Evolutionary conservation across 306 rosid genomes (phyloP).

Genomic region (Pterocarpus macrocarpus): DNA sequence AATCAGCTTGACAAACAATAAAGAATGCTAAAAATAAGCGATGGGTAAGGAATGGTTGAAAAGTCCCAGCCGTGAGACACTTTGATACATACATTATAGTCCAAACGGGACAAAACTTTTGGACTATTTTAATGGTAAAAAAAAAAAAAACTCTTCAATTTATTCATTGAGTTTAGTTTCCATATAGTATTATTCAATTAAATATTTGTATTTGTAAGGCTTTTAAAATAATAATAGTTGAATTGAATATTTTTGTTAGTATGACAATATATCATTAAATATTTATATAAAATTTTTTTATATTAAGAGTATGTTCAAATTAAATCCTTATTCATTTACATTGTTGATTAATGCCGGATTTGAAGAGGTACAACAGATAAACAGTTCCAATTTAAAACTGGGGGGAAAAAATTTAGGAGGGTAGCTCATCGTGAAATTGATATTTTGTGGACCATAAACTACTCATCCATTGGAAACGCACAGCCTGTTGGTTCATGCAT

Average conservation of each 20-base stretch:
- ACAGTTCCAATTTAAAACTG: neutral
- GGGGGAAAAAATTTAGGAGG: neutral
- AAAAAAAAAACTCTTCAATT: too few species aligned
- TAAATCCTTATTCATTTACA: neutral
- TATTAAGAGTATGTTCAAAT: too few species aligned
- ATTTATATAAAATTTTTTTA: too few species aligned
- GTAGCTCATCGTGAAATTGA: neutral
- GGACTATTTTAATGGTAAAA: too few species aligned
- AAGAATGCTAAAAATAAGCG: neutral
- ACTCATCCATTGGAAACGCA: too few species aligned
- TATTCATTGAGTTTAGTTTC: too few species aligned
- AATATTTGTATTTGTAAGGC: too few species aligned
- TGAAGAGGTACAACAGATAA: neutral
- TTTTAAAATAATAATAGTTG: too few species aligned
- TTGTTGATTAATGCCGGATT: neutral
- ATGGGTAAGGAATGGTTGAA: constrained; percentile 18
- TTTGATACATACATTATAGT: constrained; percentile 22
- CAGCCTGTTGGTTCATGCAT: neutral
- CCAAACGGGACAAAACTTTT: neutral
- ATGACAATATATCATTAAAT: too few species aligned
- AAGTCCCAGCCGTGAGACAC: constrained; percentile 39
- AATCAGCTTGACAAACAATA: neutral
- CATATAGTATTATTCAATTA: too few species aligned
- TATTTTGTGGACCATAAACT: neutral
- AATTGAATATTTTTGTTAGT: too few species aligned